These are phyloP conservation scores for Geotrichum reessii DNA, from an alignment of 1,139 yeast species.

Conservation along the genomic window DNA sequence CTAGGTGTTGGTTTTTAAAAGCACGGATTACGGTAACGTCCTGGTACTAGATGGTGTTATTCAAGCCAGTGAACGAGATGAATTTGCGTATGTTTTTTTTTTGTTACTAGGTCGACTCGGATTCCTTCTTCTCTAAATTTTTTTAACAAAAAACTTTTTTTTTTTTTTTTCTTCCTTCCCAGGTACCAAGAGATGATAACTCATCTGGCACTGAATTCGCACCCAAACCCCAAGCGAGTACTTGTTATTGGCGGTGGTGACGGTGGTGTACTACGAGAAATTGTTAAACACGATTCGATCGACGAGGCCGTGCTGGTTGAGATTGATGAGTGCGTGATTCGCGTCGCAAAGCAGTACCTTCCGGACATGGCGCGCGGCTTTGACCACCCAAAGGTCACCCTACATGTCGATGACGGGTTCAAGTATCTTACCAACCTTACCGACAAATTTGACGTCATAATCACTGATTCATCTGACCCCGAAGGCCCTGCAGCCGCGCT, in stretches of 20 bases:
- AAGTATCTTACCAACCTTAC: slow-evolving; percentile 75
- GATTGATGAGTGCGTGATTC: slow-evolving; percentile 85
- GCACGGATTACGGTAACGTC: slow-evolving; percentile 85
- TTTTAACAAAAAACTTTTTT: not conserved
- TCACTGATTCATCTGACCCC: slow-evolving; percentile 93
- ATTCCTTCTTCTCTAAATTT: not conserved
- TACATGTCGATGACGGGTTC: slow-evolving; percentile 88
- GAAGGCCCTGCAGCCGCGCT: slow-evolving; percentile 93
- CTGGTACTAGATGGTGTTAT: slow-evolving; percentile 85
- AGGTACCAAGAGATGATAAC: slow-evolving; percentile 88
- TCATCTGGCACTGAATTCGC: slow-evolving; percentile 82
- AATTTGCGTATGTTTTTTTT: slow-evolving; percentile 49
- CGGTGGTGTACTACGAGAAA: slow-evolving; percentile 91
- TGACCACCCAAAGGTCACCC: slow-evolving; percentile 72
- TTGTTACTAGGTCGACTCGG: not conserved
- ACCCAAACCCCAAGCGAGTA: slow-evolving; percentile 84
- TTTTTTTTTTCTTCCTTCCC: not conserved
- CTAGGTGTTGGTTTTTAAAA: slow-evolving; percentile 68
- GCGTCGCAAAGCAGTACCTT: slow-evolving; percentile 72
- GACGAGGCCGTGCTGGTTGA: slow-evolving; percentile 87
- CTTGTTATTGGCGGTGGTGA: slow-evolving; percentile 95
- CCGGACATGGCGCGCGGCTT: slow-evolving; percentile 81
- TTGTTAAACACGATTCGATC: slow-evolving; percentile 75
- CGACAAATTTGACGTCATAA: slow-evolving; percentile 71
- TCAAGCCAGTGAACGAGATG: slow-evolving; percentile 92